Evolutionary conservation across 2,329 filamentous ascomycete genomes (phyloP).

Genomic region (Stemphylium vesicarium): DNA sequence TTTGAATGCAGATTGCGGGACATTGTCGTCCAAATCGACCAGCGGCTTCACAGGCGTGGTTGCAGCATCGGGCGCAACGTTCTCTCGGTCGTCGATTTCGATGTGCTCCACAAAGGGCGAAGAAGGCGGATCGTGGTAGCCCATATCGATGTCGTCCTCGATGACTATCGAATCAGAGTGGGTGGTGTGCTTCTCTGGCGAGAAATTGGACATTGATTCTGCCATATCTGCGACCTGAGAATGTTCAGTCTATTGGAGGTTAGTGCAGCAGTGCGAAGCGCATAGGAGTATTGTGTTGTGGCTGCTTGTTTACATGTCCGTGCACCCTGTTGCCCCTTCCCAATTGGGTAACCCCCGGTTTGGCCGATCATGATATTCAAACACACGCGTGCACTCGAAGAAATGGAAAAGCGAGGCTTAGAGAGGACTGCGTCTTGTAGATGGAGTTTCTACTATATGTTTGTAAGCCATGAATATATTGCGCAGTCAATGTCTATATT

Average conservation of each 20-base stretch:
- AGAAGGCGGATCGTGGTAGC: conserved; percentile 52
- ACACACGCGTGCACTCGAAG: background rate
- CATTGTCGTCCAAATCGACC: conserved; percentile 31
- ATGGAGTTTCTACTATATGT: no score
- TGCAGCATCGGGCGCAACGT: conserved; percentile 35
- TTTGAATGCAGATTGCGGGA: conserved; percentile 42
- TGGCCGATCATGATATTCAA: conserved; percentile 4
- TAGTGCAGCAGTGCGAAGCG: conserved; percentile 20
- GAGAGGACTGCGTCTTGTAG: no score
- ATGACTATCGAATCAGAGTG: conserved; percentile 23
- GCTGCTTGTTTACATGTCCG: conserved; percentile 22
- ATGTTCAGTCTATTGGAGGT: conserved; percentile 20
- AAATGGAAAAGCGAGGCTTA: background rate
- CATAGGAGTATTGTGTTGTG: conserved; percentile 14
- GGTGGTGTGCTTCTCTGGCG: conserved; percentile 40
- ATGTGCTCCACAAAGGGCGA: conserved; percentile 58
- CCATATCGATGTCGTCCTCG: conserved; percentile 45
- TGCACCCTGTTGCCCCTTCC: conserved; percentile 18
- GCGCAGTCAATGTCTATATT: background rate
- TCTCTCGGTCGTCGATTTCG: conserved; percentile 49
- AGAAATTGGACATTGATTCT: conserved; percentile 41
- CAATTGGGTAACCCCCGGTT: conserved; percentile 16
- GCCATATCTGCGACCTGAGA: conserved; percentile 29
- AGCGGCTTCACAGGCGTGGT: conserved; percentile 34
- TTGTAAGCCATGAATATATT: no score